These are phyloP conservation scores for Trichoderma guizhouense DNA, from an alignment of 2,329 filamentous ascomycete species.

Conservation along the genomic window DNA sequence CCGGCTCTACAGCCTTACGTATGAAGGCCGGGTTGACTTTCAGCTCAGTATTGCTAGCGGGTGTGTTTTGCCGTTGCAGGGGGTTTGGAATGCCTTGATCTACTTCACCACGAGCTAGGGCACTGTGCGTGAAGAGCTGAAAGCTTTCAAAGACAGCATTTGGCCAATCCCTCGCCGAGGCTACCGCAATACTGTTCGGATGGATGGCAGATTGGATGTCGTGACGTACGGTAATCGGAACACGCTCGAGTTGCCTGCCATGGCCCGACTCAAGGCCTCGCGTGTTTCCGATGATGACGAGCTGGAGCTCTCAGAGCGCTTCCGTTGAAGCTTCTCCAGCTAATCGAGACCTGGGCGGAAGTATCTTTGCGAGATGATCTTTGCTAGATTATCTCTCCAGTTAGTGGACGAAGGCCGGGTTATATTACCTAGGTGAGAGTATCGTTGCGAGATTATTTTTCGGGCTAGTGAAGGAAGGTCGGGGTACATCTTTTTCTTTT, in stretches of 20 bases:
- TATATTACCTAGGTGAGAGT: neutral
- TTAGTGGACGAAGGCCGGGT: no score
- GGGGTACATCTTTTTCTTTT: neutral
- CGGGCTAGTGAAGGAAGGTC: neutral
- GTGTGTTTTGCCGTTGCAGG: slow-evolving; percentile 71
- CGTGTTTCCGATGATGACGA: slow-evolving; percentile 16
- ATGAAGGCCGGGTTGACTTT: slow-evolving; percentile 51
- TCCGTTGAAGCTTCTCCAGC: slow-evolving; percentile 1
- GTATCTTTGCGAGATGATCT: neutral
- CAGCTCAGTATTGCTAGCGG: slow-evolving; percentile 65
- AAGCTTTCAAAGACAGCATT: slow-evolving; percentile 20
- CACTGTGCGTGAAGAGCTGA: slow-evolving; percentile 29
- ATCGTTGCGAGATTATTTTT: neutral
- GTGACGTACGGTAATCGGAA: slow-evolving; percentile 22
- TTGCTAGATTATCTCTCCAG: neutral
- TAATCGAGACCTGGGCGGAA: neutral
- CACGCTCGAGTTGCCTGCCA: slow-evolving; percentile 24
- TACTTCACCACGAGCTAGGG: slow-evolving; percentile 65
- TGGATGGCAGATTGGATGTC: slow-evolving; percentile 29
- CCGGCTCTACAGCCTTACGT: slow-evolving; percentile 63
- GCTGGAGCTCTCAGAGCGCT: neutral
- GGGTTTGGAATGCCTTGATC: slow-evolving; percentile 76
- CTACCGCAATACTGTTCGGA: slow-evolving; percentile 22
- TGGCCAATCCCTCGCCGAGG: slow-evolving; percentile 11
- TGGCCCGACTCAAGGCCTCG: slow-evolving; percentile 5